Base-by-base conservation (phyloP, 768 basidiomycete genomes). In the Auricularia cornea region DNA sequence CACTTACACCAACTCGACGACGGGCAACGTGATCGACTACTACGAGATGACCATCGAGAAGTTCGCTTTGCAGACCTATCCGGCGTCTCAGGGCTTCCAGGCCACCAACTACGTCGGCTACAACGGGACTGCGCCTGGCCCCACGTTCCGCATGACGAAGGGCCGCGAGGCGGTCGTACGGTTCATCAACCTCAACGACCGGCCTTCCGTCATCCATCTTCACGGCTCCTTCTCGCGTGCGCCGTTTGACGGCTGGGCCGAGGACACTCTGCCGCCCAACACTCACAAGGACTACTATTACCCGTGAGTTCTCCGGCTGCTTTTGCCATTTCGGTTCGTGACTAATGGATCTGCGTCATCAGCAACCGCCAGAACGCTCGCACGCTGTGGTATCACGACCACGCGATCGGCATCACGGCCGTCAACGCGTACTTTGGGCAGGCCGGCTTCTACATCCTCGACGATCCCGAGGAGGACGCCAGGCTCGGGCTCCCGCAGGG, bases 321-420 rank as follows among this genome's bases (percentile, higher is more conserved):
- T 48, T 48, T 18, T 48, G 35, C 35, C n/a, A n/a, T n/a, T 40
- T 40, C 38, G 20, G 23, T 18, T 18, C 44, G 20, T 48, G 10
- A 38, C 44, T 48, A 48, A 48, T 18, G 20, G n/a, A n/a, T n/a
- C n/a, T n/a, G n/a, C 5, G 16, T 20, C 12, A 48, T 38, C 20
- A 48, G 44, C 11, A 48, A 48, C 44, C 44, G 16, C 44, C 44
- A 48, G 44, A 20, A 18, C 6, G 44, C 44, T 18, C 44, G 44
- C 44, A 48, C 44, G 44, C 44, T 48, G 20, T 57, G 54, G 54
- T 57, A 57, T 30, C 54, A 57, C 28, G 54, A 57, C 54, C 54
- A 57, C 30, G 54, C 54, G 4, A 29, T 57, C 26, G 54, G 30
- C 16, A 57, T 57, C 54, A 57, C 54, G 12, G 54, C 54, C 18